Base-by-base conservation (phyloP, 495 filamentous ascomycete genomes). In the Aspergillus mulundensis region DNA sequence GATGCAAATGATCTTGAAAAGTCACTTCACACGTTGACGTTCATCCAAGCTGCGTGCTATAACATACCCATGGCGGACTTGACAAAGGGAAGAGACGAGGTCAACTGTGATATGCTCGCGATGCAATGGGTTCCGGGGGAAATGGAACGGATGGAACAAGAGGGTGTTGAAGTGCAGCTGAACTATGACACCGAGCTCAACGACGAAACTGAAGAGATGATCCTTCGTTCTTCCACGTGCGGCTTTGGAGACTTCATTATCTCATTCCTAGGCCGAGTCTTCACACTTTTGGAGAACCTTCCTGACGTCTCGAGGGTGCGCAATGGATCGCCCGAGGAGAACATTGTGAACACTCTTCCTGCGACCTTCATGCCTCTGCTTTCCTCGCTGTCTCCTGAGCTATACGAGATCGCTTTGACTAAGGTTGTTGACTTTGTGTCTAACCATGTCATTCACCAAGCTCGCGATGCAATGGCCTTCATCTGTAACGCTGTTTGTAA, bases 1-100 rank as follows among this genome's bases (percentile, higher is more conserved):
- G 94, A 99, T 73, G 93, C 94, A 28, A 99, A 99, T 68, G 94
- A 99, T 71, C 78, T 99, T 28, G 90, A 93, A 59, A 99, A 99
- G 73, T 97, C 94, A 18, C 77, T 95, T 50, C 89, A 96, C 70
- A 93, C 93, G 2, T 77, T 99, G 47, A 88, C 92, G 51, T 97
- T 95, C 66, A 92, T 99, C 43, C 94, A 97, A 73, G 84, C 87
- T 32, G 88, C 96, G 25, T 89, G 90, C 54, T 97, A 97, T 73
- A 95, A 89, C 57, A 91, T 99, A 19, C 95, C 94, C 4, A 87
- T 99, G 61, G 81, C 85, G 57, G 87, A 95, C 61, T 73, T 99
- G 50, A 89, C 91, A 2, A 78, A 84, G 60, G 83, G 83, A 39
- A 72, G 80, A 51, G 82, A 84, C 25, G 83, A 86, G 50, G 74